These are phyloP conservation scores for Excoecaria agallocha DNA, from an alignment of 345 rosid species.

Conservation along the genomic window DNA sequence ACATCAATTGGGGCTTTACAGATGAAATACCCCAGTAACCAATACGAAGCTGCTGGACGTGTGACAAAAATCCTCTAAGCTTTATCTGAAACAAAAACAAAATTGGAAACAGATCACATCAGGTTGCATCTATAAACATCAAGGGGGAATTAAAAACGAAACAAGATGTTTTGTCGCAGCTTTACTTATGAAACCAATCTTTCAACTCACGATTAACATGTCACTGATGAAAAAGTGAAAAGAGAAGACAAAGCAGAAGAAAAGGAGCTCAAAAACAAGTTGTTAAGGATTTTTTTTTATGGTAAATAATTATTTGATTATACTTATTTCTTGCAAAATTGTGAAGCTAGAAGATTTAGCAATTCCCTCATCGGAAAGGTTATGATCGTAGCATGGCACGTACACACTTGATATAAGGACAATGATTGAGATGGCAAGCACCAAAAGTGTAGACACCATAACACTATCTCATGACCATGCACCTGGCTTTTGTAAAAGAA, in stretches of 20 bases:
- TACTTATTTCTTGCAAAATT: background rate
- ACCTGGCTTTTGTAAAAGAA: background rate
- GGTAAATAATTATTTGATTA: background rate
- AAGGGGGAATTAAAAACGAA: background rate
- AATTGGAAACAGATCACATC: background rate
- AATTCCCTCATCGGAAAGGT: background rate
- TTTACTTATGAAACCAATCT: too few relatives aligned
- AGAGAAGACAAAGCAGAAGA: background rate
- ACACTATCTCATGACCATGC: background rate
- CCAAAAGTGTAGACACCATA: background rate
- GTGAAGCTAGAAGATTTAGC: background rate
- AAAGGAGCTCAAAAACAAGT: background rate
- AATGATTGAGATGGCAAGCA: background rate
- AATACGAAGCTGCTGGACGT: constrained; percentile 84
- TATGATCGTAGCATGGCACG: background rate
- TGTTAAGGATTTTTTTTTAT: background rate
- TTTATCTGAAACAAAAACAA: constrained; percentile 55
- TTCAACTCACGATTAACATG: background rate
- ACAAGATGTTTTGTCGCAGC: background rate
- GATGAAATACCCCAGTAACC: constrained; percentile 94
- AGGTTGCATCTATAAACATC: background rate
- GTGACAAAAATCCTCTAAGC: constrained; percentile 93
- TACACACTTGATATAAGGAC: background rate
- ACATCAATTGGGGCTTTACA: constrained; percentile 51
- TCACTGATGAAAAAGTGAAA: background rate